Base-by-base conservation (phyloP, 2,329 filamentous ascomycete genomes). In the Trichoderma simmonsii region DNA sequence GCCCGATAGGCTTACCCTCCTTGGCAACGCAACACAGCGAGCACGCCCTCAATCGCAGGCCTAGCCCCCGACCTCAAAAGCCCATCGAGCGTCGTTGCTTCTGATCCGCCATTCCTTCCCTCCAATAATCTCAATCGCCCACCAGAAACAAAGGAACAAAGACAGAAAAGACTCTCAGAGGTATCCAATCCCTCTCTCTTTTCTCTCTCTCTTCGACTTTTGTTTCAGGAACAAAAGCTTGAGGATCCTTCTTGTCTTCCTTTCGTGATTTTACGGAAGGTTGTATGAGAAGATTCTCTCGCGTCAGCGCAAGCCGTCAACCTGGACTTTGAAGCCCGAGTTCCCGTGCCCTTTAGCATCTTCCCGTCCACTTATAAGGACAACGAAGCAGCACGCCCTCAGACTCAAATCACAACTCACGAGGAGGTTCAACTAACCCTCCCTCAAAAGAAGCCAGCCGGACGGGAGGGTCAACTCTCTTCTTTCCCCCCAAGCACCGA, bases 241-340 rank as follows among this genome's bases (percentile, higher is more conserved):
- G 87, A 88, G 86, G 85, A 86, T 84, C 83, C 84, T 90, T 90
- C 88, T 90, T 90, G 85, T 88, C 87, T 86, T 90, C 88, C 88
- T 90, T 90, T 90, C 88, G 88, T 83, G 76, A 21, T 64, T 9
- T 83, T 83, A 90, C 90, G 89, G 77, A 82, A 83, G 83, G 82
- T 83, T 84, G 82, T 80, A 82, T 83, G 89, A 93, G 91, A 91
- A 90, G 87, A 88, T 89, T 85, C 83, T 86, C 85, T 84, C 82
- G 85, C 90, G 86, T 86, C 84, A 84, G 83, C 79, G 91, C 90
- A 92, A 91, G 91, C 92, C 92, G 93, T 87, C 93, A 98, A 94
- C 89, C 95, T 98, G 95, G 95, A 98, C 93, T 98, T 97, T 96
- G 95, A 97, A 93, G 94, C 95, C 87, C 93, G 94, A 86, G 93